Base-by-base conservation (phyloP, 2,329 filamentous ascomycete species). In the Fusarium goolgardi region DNA sequence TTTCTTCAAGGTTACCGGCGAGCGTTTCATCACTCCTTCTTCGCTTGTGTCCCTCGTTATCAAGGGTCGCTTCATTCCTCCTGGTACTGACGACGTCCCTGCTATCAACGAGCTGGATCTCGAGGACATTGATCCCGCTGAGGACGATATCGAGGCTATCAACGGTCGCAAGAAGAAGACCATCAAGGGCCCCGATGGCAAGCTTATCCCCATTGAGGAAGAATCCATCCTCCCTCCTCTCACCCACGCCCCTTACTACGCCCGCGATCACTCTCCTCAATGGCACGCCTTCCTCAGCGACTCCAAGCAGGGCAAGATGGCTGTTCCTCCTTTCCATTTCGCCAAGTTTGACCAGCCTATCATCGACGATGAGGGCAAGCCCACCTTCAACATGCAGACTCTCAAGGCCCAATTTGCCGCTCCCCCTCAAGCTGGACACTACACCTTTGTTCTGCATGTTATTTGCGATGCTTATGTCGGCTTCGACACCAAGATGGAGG, bases 1-100 rank as follows among this genome's bases (percentile, higher is more conserved):
- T 10, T 99, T 97, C 81, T 99, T 99, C 88, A 99, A 99, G 84
- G 96, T 99, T 45, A 90, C 93, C 53, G 96, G 96, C 76, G 96
- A 99, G 81, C 92, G 91, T 70, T 91, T 91, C 78, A 93, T 99
- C 75, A 97, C 95, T 32, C 94, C 96, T 9, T 93, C 91, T 60
- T 97, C 94, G 58, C 86, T 99, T 37, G 95, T 98, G 23, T 95
- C 94, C 65, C 90, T 99, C 31, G 93, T 99, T 52, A 89, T 99
- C 77, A 99, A 99, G 83, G 94, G 92, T 32, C 93, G 96, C 57
- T 91, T 98, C 76, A 90, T 98, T 47, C 96, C 96, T 8, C 94
- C 96, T 6, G 95, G 94, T 45, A 90, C 88, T 69, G 86, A 87
- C 25, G 84, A 91, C 54, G 84, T 97, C 9, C 94, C 96, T 6